A percentile compares a stretch with the other conserved stretches of the same genome.
Conservation (phyloP, 106 monocot species). For the Dendrobium chrysotoxum region DNA sequence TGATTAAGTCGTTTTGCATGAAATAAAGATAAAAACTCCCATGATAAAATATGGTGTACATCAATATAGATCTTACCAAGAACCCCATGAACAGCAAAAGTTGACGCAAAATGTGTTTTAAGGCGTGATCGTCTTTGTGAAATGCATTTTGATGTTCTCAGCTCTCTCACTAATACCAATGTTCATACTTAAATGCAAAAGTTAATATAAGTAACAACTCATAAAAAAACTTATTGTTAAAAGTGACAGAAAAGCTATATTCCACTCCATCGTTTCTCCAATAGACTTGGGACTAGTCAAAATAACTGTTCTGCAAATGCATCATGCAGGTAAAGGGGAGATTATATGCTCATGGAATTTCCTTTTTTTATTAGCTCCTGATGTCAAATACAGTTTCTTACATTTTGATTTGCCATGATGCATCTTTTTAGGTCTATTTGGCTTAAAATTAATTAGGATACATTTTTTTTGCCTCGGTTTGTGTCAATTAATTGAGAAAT, state of each 20-base stretch:
- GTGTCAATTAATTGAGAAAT: neutral
- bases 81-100: neutral
- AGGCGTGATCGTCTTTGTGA: neutral
- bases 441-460: neutral
- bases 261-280: neutral
- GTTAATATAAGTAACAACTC: neutral
- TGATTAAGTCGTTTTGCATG: no score
- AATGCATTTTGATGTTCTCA: neutral
- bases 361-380: neutral
- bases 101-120: neutral
- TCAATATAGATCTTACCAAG: no score
- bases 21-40: no score
- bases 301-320: no score
- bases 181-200: neutral
- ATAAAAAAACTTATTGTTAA: neutral
- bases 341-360: neutral
- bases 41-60: no score
- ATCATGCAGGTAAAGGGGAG: no score
- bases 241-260: neutral
- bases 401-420: neutral
- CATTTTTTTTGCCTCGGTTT: no score
- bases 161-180: neutral
- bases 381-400: neutral
- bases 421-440: neutral
- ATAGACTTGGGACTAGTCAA: neutral